Conservation (phyloP, 2,329 filamentous ascomycete genomes). For the Ciborinia camelliae region DNA sequence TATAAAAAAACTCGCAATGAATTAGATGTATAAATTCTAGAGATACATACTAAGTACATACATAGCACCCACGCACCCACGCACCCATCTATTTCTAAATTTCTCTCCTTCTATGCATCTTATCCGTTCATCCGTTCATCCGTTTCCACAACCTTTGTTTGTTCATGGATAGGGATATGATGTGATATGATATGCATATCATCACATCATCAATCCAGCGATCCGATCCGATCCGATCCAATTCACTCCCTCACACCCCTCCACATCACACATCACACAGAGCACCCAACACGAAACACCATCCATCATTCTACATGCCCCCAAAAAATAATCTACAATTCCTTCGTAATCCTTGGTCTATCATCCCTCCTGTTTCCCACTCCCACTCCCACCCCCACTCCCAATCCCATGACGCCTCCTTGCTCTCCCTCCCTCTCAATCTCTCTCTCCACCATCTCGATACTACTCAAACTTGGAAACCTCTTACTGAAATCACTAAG, state of each 20-base stretch:
- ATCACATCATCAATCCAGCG: neutral
- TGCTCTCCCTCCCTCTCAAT: slow-evolving; percentile 23
- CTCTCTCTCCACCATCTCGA: slow-evolving; percentile 57
- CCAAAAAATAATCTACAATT: slow-evolving; percentile 7
- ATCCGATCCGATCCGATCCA: neutral
- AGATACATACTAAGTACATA: too few species aligned
- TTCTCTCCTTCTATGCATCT: too few species aligned
- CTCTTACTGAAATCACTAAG: slow-evolving; percentile 72
- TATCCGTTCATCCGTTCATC: too few species aligned
- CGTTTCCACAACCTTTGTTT: too few species aligned
- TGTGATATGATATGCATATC: too few species aligned
- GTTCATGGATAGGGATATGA: too few species aligned
- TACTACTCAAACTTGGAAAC: slow-evolving; percentile 77
- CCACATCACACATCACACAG: too few species aligned
- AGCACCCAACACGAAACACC: neutral
- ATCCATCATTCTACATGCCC: neutral
- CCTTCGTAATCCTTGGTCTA: slow-evolving; percentile 12
- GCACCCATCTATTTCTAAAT: too few species aligned
- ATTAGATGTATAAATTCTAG: too few species aligned
- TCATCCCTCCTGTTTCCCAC: slow-evolving; percentile 13
- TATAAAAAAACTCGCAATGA: too few species aligned
- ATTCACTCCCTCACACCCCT: too few species aligned
- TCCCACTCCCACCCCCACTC: slow-evolving; percentile 18
- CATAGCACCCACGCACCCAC: too few species aligned
- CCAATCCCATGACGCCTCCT: slow-evolving; percentile 13